Evolutionary conservation across 208 protist species (phyloP).

Genomic region (Acanthamoeba lenticulata): DNA sequence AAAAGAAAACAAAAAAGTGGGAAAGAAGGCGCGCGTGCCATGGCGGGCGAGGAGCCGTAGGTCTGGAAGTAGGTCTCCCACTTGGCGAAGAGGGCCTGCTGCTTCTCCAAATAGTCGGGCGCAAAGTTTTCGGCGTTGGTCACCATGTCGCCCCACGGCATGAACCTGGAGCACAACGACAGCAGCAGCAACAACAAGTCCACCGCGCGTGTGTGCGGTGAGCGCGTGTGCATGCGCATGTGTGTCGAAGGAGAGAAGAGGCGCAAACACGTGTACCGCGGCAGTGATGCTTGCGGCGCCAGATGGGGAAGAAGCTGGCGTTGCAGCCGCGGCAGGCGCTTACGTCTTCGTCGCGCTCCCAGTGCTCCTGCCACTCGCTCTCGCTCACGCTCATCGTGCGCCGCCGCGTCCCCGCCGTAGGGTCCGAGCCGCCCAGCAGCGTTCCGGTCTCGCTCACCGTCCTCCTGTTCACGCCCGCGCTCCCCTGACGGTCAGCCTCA

Average conservation of each 20-base stretch:
- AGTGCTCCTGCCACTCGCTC: background rate
- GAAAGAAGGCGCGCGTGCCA: background rate
- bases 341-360: background rate
- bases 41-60: background rate
- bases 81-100: background rate
- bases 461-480: background rate
- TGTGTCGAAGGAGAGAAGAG: no score
- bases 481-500: no score
- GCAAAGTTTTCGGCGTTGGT: background rate
- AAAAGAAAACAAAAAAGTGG: no score
- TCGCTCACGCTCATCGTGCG: background rate
- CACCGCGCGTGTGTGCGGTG: no score
- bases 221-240: no score
- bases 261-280: no score
- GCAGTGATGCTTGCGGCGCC: background rate
- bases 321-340: background rate
- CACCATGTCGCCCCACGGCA: background rate
- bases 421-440: background rate
- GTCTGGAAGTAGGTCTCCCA: conserved; percentile 22
- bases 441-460: background rate
- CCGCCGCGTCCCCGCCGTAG: background rate
- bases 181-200: no score
- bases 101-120: background rate
- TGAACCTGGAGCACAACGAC: background rate
- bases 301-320: background rate